phyloP scores from a whole-genome alignment of 495 filamentous ascomycete species.

The Penicillium atrosanguineum region DNA sequence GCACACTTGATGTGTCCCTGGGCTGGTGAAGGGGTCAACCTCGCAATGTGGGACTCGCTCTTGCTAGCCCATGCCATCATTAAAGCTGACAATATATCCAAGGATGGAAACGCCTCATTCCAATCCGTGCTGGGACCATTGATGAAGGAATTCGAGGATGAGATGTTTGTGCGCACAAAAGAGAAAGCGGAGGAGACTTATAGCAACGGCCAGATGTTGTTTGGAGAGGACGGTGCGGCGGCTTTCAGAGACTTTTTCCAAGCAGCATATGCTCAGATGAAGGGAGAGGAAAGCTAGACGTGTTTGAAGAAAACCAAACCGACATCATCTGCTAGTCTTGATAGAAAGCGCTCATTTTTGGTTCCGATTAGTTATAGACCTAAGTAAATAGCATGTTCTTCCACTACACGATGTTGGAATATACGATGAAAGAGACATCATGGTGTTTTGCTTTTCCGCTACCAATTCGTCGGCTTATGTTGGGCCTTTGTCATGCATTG shows the following conservation, averaged over 20 bases:
- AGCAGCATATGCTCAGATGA: background rate
- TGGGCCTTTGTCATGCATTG: too few relatives aligned
- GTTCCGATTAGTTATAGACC: too few relatives aligned
- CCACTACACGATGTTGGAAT: too few relatives aligned
- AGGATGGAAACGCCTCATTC: constrained; percentile 12
- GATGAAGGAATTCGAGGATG: constrained; percentile 34
- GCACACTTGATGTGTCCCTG: constrained; percentile 63
- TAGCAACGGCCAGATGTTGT: constrained; percentile 22
- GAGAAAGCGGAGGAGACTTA: constrained; percentile 30
- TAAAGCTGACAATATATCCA: constrained; percentile 7
- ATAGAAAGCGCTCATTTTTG: background rate
- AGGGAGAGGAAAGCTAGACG: background rate
- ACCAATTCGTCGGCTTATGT: too few relatives aligned
- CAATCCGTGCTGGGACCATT: constrained; percentile 18
- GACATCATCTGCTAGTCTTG: background rate
- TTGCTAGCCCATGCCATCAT: constrained; percentile 43
- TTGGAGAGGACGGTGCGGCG: constrained; percentile 27
- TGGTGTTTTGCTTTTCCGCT: too few relatives aligned
- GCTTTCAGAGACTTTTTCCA: constrained; percentile 14
- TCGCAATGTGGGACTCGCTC: constrained; percentile 57
- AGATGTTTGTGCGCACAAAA: constrained; percentile 30
- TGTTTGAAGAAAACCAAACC: background rate
- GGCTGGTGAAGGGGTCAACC: constrained; percentile 59
- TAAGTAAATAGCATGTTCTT: too few relatives aligned
- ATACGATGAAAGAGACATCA: too few relatives aligned